Percentiles rank a stretch among this genome's conserved stretches.
phyloP scores from a whole-genome alignment of 2,329 filamentous ascomycete genomes.

The Pseudocercospora fijiensis region DNA sequence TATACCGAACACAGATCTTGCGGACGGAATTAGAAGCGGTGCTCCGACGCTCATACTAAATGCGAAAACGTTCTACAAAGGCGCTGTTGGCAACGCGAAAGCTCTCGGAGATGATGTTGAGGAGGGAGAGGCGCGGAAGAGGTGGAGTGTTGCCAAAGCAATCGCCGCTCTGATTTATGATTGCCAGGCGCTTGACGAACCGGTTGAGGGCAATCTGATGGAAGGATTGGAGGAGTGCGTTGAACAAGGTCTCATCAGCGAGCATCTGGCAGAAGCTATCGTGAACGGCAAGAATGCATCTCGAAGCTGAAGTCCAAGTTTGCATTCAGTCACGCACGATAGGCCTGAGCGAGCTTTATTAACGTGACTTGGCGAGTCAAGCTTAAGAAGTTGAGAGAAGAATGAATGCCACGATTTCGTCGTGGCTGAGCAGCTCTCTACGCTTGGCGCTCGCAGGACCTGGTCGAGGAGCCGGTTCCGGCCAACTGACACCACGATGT shows the following conservation, averaged over 20 bases:
- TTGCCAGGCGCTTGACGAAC: slow-evolving; percentile 39
- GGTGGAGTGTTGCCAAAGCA: slow-evolving; percentile 40
- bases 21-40: slow-evolving; percentile 47
- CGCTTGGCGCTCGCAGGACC: not conserved
- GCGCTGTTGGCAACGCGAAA: slow-evolving; percentile 42
- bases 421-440: slow-evolving; percentile 8
- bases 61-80: slow-evolving; percentile 59
- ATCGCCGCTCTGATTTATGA: slow-evolving; percentile 43
- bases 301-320: slow-evolving; percentile 4
- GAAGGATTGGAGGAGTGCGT: slow-evolving; percentile 52
- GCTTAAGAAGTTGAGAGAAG: too few species aligned
- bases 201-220: slow-evolving; percentile 42
- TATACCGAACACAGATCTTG: slow-evolving; percentile 35
- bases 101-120: slow-evolving; percentile 29
- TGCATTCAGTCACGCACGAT: not conserved
- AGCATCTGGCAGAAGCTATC: slow-evolving; percentile 28
- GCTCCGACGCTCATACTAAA: slow-evolving; percentile 53
- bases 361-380: not conserved
- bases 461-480: not conserved
- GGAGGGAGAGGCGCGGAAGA: slow-evolving; percentile 46
- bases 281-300: slow-evolving; percentile 9
- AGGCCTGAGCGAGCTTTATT: not conserved
- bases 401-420: not conserved
- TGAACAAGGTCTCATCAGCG: slow-evolving; percentile 51
- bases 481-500: not conserved